Conservation (phyloP, 768 basidiomycete genomes). For the Tephrocybe sp. region DNA sequence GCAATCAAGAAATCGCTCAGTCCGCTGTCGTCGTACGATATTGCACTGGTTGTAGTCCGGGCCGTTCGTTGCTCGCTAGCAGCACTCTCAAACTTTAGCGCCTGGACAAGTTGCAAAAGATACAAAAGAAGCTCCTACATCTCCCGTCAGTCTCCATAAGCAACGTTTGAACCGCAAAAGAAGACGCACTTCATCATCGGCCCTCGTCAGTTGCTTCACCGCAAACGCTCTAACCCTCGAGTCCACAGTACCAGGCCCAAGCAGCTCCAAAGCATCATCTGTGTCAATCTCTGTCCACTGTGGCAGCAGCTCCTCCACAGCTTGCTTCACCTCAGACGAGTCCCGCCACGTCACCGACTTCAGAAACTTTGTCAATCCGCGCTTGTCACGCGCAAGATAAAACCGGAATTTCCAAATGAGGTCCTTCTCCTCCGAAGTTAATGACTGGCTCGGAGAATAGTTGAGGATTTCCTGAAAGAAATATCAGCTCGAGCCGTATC, state of each 20-base stretch:
- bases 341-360: conserved; percentile 98
- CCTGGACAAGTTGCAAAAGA: conserved; percentile 94
- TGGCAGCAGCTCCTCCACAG: conserved; percentile 92
- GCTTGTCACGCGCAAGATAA: conserved; percentile 89
- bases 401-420: conserved; percentile 99
- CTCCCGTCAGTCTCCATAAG: conserved; percentile 7
- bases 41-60: conserved; percentile 69
- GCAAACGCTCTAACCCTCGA: conserved; percentile 94
- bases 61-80: conserved; percentile 76
- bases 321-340: conserved; percentile 94
- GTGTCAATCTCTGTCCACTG: conserved; percentile 98
- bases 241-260: conserved; percentile 88
- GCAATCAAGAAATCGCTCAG: conserved; percentile 90
- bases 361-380: conserved; percentile 95
- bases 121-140: conserved; percentile 92
- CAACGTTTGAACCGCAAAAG: background rate
- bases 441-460: conserved; percentile 84
- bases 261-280: conserved; percentile 92
- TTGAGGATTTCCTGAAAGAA: conserved; percentile 74
- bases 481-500: background rate
- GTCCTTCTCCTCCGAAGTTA: conserved; percentile 93
- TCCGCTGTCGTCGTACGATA: conserved; percentile 89
- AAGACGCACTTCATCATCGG: conserved; percentile 85
- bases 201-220: conserved; percentile 84
- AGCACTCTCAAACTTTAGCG: conserved; percentile 91